phyloP scores from a whole-genome alignment of 1,139 yeast species.

The Waltiozyma solani region DNA sequence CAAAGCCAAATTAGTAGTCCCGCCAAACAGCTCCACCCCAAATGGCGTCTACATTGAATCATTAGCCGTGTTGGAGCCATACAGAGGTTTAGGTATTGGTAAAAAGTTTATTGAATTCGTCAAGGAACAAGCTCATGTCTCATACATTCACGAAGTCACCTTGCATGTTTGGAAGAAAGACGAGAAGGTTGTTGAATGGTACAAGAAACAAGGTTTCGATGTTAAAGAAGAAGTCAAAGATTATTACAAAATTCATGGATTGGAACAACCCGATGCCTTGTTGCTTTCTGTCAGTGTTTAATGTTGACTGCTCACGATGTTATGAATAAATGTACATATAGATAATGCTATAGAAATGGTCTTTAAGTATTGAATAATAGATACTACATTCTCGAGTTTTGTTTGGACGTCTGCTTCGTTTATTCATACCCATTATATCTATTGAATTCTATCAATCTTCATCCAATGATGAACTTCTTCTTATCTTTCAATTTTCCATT shows the following conservation, averaged over 20 bases:
- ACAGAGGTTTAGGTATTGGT: conserved; percentile 57
- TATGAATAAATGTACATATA: too few relatives aligned
- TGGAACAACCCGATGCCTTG: conserved; percentile 36
- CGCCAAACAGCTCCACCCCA: conserved; percentile 32
- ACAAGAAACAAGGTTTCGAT: conserved; percentile 41
- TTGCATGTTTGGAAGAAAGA: conserved; percentile 48
- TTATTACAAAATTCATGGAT: conserved; percentile 42
- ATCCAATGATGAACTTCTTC: too few relatives aligned
- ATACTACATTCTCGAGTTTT: too few relatives aligned
- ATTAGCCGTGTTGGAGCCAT: conserved; percentile 54
- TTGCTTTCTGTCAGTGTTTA: conserved; percentile 25
- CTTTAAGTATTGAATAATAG: too few relatives aligned
- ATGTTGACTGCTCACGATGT: too few relatives aligned
- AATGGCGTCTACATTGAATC: conserved; percentile 53
- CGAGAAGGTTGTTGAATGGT: conserved; percentile 40
- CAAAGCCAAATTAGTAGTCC: conserved; percentile 37
- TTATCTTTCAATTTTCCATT: too few relatives aligned
- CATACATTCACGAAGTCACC: conserved; percentile 45
- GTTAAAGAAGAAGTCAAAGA: conserved; percentile 31
- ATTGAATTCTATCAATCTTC: too few relatives aligned
- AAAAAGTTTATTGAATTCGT: conserved; percentile 42
- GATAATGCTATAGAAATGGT: too few relatives aligned
- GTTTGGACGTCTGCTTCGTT: too few relatives aligned
- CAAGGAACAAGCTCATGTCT: conserved; percentile 41
- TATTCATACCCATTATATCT: too few relatives aligned